Evolutionary conservation across 2,329 filamentous ascomycete genomes (phyloP).

Genomic region (Ceratocystis smalleyi): DNA sequence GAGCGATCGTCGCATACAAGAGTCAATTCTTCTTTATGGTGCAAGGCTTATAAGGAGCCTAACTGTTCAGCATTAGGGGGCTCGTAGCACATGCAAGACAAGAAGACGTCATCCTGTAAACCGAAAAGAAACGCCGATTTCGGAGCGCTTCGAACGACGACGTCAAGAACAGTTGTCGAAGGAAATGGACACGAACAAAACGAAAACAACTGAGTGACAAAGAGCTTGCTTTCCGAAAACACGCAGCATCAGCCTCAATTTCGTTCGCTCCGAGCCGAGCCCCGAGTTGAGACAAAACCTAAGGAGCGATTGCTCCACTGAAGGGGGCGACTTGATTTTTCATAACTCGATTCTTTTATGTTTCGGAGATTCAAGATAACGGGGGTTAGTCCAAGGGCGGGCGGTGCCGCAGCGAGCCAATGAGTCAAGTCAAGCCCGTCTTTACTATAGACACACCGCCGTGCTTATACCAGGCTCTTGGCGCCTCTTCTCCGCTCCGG

Average conservation of each 20-base stretch:
- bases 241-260: background rate
- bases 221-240: background rate
- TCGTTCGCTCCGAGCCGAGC: constrained; percentile 1
- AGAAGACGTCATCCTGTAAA: background rate
- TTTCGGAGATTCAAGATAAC: background rate
- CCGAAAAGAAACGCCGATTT: background rate
- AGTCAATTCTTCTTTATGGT: too few species aligned
- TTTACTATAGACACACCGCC: background rate
- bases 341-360: constrained; percentile 11
- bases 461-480: background rate
- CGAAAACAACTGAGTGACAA: too few species aligned
- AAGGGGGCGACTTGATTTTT: background rate
- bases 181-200: background rate
- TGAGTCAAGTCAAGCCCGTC: background rate
- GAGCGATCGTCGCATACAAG: too few species aligned
- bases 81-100: background rate
- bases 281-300: background rate
- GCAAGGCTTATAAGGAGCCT: background rate
- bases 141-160: background rate
- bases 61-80: too few species aligned
- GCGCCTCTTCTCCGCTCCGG: background rate
- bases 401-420: background rate
- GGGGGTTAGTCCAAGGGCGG: background rate
- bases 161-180: background rate
- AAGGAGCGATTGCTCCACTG: background rate